Base-by-base conservation (phyloP, 2,329 filamentous ascomycete species). In the Alternaria panax region DNA sequence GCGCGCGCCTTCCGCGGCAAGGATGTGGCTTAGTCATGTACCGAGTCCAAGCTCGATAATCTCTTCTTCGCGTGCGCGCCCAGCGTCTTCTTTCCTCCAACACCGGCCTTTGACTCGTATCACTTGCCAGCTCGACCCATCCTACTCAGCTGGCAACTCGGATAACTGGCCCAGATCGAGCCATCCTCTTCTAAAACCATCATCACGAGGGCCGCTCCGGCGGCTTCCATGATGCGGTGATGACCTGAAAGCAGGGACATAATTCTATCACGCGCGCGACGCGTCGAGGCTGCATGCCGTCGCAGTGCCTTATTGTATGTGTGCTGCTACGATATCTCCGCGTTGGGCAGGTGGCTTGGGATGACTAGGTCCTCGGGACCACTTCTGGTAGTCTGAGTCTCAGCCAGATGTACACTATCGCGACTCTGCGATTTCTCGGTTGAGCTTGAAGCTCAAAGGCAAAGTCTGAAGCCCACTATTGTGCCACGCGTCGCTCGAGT, bases 161-260 rank as follows among this genome's bases (percentile, higher is more conserved):
- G 87, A 77, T 87, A 70, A 86, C 85, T 79, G 86, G 89, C 90
- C 89, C 81, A 92, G 89, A 92, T 80, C 73, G 82, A 84, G 73
- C 74, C 73, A 80, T 78, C 85, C 88, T 86, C 86, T 87, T 89
- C 83, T 90, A 92, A 92, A 92, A 92, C 90, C 89, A 89, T 92
- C 85, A 86, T 88, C 86, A 88, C 87, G 89, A 92, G 87, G 86
- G 86, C 81, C 83, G 80, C 81, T 77, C 78, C 79, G 74, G 81
- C 77, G 81, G 84, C 83, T 82, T 83, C 82, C 87, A 89, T 85
- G 87, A 90, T 82, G 78, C 81, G 86, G 80, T 85, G 87, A 88
- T 86, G 86, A 90, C 87, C 87, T 88, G 82, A 82, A 81, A 85
- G 84, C 80, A 84, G 86, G 83, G 78, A 88, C 86, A 88, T 78